These are phyloP conservation scores for Phytophthora tubulina DNA, from an alignment of 352 stramenopile species.

Conservation along the genomic window DNA sequence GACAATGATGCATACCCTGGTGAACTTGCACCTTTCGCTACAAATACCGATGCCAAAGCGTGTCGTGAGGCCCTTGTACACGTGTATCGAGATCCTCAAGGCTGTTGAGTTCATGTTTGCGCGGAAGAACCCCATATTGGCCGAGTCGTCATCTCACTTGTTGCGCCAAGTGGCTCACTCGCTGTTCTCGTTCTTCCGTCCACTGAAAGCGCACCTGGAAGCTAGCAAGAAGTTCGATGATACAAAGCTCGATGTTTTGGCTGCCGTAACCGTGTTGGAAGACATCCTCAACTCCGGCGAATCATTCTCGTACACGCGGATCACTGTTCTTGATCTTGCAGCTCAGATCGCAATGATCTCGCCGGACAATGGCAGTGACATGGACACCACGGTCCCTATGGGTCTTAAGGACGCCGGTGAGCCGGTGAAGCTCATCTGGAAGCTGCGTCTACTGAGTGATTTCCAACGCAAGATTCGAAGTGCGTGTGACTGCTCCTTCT, in stretches of 20 bases:
- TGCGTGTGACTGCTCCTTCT: conserved; percentile 93
- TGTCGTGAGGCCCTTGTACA: conserved; percentile 87
- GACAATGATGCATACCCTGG: conserved; percentile 91
- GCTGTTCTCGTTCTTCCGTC: conserved; percentile 83
- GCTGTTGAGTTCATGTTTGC: conserved; percentile 94
- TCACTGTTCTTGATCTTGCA: conserved; percentile 83
- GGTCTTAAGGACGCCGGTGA: conserved; percentile 76
- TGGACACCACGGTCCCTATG: conserved; percentile 44
- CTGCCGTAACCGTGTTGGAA: conserved; percentile 86
- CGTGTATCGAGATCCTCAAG: conserved; percentile 93
- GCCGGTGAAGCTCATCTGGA: conserved; percentile 85
- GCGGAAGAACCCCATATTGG: conserved; percentile 85
- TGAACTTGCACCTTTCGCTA: conserved; percentile 91
- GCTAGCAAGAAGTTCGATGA: conserved; percentile 90
- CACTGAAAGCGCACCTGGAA: conserved; percentile 84
- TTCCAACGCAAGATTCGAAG: conserved; percentile 89
- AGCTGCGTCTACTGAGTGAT: conserved; percentile 86
- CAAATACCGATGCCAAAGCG: conserved; percentile 89
- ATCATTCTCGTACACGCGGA: conserved; percentile 87
- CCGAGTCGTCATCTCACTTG: conserved; percentile 78
- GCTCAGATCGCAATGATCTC: conserved; percentile 86
- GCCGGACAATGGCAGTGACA: conserved; percentile 58
- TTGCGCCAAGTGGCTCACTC: conserved; percentile 84
- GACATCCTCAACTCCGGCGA: conserved; percentile 85
- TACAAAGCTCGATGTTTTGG: conserved; percentile 87